Conservation (phyloP, 208 protist genomes). For the Balamuthia mandrillaris region DNA sequence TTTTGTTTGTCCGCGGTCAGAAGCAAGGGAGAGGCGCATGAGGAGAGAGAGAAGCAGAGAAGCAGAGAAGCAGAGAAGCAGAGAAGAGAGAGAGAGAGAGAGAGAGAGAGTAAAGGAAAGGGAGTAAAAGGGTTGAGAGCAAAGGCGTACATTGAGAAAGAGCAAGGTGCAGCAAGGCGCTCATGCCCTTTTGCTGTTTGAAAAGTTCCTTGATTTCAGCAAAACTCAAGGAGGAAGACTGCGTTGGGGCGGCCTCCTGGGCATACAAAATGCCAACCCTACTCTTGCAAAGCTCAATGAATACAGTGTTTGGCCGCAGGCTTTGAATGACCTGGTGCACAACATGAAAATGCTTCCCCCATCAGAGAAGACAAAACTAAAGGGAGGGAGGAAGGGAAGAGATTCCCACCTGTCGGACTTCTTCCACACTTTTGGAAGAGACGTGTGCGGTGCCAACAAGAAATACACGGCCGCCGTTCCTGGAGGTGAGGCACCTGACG, state of each 20-base stretch:
- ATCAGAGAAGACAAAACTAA: no score
- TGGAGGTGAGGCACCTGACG: not conserved
- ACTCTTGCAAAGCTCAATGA: not conserved
- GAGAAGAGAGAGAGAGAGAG: not conserved
- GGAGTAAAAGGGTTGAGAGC: not conserved
- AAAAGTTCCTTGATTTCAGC: no score
- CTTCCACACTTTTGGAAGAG: not conserved
- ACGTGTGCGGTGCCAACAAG: slow-evolving; percentile 3
- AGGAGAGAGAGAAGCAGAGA: not conserved
- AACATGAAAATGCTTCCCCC: not conserved
- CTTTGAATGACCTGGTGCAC: not conserved
- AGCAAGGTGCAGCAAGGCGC: not conserved
- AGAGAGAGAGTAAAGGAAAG: not conserved
- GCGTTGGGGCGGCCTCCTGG: no score
- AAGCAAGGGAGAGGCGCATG: no score
- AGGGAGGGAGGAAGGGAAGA: not conserved
- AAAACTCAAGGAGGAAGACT: no score
- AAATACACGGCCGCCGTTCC: not conserved
- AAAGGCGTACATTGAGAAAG: not conserved
- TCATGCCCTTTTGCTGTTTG: no score
- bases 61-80: not conserved
- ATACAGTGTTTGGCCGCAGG: not conserved
- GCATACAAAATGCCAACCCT: slow-evolving; percentile 1
- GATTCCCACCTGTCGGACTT: not conserved
- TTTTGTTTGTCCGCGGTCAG: no score